Percentiles rank a stretch among this genome's conserved stretches.
These are phyloP conservation scores for Podospora comata DNA, from an alignment of 495 filamentous ascomycete species.

Conservation along the genomic window DNA sequence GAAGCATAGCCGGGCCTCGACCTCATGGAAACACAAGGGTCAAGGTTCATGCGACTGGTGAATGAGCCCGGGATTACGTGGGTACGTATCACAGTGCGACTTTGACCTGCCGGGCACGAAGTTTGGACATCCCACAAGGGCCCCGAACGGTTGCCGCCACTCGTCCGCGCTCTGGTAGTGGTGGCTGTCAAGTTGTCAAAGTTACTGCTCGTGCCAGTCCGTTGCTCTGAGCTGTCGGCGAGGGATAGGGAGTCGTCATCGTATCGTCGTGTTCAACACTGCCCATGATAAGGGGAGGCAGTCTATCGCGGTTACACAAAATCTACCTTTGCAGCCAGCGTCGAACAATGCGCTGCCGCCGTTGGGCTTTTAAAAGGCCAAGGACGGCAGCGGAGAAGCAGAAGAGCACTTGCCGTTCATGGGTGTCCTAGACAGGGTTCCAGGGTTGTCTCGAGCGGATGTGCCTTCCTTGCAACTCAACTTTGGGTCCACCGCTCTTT, in stretches of 20 bases:
- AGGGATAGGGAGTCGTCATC: neutral
- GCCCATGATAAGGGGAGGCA: neutral
- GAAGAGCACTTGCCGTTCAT: conserved; percentile 26
- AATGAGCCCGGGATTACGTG: neutral
- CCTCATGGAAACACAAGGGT: conserved; percentile 11
- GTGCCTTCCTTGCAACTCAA: conserved; percentile 15
- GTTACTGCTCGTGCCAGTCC: neutral
- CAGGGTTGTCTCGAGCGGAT: conserved; percentile 20
- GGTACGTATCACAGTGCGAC: conserved; percentile 12
- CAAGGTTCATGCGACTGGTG: conserved; percentile 11
- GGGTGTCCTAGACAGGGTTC: conserved; percentile 11
- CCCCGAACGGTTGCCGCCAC: neutral
- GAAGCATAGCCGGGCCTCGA: neutral
- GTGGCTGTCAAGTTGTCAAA: neutral
- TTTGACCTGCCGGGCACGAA: conserved; percentile 22
- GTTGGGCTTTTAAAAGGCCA: neutral
- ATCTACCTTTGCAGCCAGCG: neutral
- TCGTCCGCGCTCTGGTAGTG: neutral
- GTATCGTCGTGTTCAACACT: neutral
- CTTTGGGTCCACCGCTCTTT: conserved; percentile 28
- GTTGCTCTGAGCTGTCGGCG: neutral
- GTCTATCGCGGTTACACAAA: neutral
- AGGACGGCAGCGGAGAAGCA: conserved; percentile 15
- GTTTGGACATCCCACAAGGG: conserved; percentile 12
- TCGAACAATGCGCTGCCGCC: neutral